A percentile compares a stretch with the other conserved stretches of the same genome.
Conservation (phyloP, 495 filamentous ascomycete genomes). For the Penicillium herquei region DNA sequence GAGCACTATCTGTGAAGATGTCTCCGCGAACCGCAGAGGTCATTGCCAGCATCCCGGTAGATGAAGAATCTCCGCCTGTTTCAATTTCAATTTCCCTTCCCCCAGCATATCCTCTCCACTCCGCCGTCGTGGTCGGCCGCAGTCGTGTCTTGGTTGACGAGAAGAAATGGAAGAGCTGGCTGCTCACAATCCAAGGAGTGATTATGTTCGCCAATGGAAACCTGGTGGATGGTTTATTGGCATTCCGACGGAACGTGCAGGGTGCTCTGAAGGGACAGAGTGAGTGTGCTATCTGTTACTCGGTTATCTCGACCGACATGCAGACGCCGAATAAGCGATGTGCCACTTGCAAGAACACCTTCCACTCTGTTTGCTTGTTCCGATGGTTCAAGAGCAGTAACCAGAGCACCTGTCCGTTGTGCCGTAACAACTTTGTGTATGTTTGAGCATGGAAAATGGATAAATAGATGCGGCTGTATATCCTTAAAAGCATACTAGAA, state of each 20-base stretch:
- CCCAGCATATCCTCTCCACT: constrained; percentile 72
- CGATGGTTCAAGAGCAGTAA: constrained; percentile 96
- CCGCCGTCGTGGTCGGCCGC: constrained; percentile 70
- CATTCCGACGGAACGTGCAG: constrained; percentile 79
- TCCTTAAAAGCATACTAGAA: too few relatives aligned
- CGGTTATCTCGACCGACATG: constrained; percentile 82
- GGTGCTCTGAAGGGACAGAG: constrained; percentile 88
- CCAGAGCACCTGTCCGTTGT: constrained; percentile 84
- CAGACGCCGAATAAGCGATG: constrained; percentile 88
- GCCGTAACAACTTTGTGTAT: constrained; percentile 80
- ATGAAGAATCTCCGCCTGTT: constrained; percentile 80
- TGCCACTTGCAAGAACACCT: constrained; percentile 89
- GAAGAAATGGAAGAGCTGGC: constrained; percentile 84
- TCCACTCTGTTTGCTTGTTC: constrained; percentile 85
- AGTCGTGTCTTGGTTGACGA: constrained; percentile 85
- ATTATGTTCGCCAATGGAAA: constrained; percentile 87
- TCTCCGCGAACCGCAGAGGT: constrained; percentile 69
- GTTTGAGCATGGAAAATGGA: constrained; percentile 24
- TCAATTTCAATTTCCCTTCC: constrained; percentile 77
- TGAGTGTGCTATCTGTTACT: constrained; percentile 97
- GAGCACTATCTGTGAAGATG: constrained; percentile 70
- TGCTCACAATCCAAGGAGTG: constrained; percentile 81
- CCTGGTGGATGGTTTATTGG: constrained; percentile 78
- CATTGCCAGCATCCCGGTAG: constrained; percentile 77
- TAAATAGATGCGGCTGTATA: constrained; percentile 7